These are phyloP conservation scores for Usnea hakonensis DNA, from an alignment of 495 filamentous ascomycete species.

Conservation along the genomic window DNA sequence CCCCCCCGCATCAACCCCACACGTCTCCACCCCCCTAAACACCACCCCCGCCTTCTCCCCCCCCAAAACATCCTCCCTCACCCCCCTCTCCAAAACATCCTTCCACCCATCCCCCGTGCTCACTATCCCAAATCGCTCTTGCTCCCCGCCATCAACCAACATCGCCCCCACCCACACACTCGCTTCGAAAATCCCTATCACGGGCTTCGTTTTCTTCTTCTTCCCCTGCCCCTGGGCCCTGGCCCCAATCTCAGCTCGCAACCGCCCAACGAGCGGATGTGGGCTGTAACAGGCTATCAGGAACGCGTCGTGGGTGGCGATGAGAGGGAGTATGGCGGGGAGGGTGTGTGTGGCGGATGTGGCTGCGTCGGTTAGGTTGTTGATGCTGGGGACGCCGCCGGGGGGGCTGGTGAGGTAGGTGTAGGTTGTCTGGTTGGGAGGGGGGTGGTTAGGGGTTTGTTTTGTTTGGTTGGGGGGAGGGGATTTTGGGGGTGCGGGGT, in stretches of 20 bases:
- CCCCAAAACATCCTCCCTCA: slow-evolving; percentile 46
- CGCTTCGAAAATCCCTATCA: slow-evolving; percentile 90
- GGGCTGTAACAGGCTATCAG: slow-evolving; percentile 84
- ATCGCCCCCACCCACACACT: no score
- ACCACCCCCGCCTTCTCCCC: slow-evolving; percentile 17
- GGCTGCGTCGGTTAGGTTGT: slow-evolving; percentile 41
- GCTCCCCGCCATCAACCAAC: slow-evolving; percentile 27
- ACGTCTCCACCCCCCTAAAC: slow-evolving; percentile 77
- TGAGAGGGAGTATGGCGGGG: slow-evolving; percentile 42
- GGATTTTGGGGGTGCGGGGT: not conserved
- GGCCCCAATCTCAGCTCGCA: no score
- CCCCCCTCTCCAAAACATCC: slow-evolving; percentile 54
- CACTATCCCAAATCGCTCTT: slow-evolving; percentile 75
- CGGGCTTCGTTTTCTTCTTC: no score
- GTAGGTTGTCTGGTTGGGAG: slow-evolving; percentile 37
- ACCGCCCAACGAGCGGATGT: slow-evolving; percentile 85
- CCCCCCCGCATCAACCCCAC: slow-evolving; percentile 72
- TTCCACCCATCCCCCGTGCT: slow-evolving; percentile 84
- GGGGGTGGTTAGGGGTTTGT: slow-evolving; percentile 16
- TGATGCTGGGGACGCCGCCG: slow-evolving; percentile 39
- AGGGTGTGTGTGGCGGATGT: slow-evolving; percentile 43
- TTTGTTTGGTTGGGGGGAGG: not conserved
- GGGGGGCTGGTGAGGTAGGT: slow-evolving; percentile 51
- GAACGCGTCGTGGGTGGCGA: slow-evolving; percentile 61
- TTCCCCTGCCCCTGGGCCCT: no score